Percentiles rank a stretch among this genome's conserved stretches.
phyloP scores from a whole-genome alignment of 129 eudicot species.

The Arctium minus region DNA sequence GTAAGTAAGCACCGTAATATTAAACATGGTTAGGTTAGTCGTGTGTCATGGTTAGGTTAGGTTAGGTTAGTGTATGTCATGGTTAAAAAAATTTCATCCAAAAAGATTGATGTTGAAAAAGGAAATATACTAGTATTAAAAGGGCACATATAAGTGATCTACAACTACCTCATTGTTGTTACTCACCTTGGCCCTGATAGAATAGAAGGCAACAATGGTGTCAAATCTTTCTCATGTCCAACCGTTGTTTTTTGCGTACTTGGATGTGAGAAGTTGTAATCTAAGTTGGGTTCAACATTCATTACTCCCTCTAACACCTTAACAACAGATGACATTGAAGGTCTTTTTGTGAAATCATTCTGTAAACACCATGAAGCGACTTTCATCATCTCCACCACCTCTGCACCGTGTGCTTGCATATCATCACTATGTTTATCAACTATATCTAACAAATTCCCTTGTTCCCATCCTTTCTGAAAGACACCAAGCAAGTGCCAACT shows the following conservation, averaged over 20 bases:
- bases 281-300: neutral
- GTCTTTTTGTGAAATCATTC: conserved; percentile 27
- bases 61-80: neutral
- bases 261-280: conserved; percentile 27
- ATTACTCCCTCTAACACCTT: conserved; percentile 42
- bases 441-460: conserved; percentile 23
- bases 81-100: neutral
- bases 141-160: neutral
- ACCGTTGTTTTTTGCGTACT: neutral
- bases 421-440: conserved; percentile 11
- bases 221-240: neutral
- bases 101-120: neutral
- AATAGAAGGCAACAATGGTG: neutral
- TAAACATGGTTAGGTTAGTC: too few species aligned
- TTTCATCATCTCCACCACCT: conserved; percentile 34
- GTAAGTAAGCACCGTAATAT: neutral
- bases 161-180: neutral
- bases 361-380: conserved; percentile 48
- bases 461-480: conserved; percentile 18
- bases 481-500: conserved; percentile 19
- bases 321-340: conserved; percentile 46
- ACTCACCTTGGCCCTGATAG: conserved; percentile 20
- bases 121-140: neutral
- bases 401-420: conserved; percentile 26
- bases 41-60: neutral